Percentiles rank a stretch among this genome's conserved stretches.
Evolutionary conservation across 768 basidiomycete genomes (phyloP).

Genomic region (Kwoniella sp.): DNA sequence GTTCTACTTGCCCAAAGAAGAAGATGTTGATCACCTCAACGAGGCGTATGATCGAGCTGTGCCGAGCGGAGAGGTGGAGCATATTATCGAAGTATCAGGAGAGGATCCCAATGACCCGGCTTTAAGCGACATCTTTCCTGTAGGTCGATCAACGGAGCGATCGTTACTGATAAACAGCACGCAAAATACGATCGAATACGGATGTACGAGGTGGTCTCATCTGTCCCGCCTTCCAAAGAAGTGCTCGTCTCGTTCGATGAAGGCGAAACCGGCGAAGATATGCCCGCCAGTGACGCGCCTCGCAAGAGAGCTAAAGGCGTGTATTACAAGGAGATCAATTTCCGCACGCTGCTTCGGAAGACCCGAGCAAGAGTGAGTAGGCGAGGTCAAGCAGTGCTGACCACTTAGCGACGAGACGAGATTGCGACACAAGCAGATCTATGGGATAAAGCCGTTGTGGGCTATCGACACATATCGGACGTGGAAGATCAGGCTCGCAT

Average conservation of each 20-base stretch:
- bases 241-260: constrained; percentile 38
- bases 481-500: constrained; percentile 18
- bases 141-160: constrained; percentile 2
- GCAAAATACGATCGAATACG: constrained; percentile 28
- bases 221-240: constrained; percentile 25
- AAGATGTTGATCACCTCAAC: constrained; percentile 23
- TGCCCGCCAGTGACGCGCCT: constrained; percentile 1
- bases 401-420: constrained; percentile 17
- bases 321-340: constrained; percentile 29
- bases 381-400: not conserved
- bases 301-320: constrained; percentile 25
- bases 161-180: constrained; percentile 20
- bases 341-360: constrained; percentile 30
- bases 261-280: constrained; percentile 4
- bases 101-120: constrained; percentile 22
- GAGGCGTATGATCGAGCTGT: constrained; percentile 24
- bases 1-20: constrained; percentile 37
- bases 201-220: constrained; percentile 40
- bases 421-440: constrained; percentile 9
- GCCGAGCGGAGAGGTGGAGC: constrained; percentile 19
- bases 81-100: constrained; percentile 17
- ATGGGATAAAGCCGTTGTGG: constrained; percentile 32
- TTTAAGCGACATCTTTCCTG: constrained; percentile 20
- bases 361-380: constrained; percentile 27
- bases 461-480: constrained; percentile 16